Conservation (phyloP, 2,329 filamentous ascomycete genomes). For the Aspergillus sp. region DNA sequence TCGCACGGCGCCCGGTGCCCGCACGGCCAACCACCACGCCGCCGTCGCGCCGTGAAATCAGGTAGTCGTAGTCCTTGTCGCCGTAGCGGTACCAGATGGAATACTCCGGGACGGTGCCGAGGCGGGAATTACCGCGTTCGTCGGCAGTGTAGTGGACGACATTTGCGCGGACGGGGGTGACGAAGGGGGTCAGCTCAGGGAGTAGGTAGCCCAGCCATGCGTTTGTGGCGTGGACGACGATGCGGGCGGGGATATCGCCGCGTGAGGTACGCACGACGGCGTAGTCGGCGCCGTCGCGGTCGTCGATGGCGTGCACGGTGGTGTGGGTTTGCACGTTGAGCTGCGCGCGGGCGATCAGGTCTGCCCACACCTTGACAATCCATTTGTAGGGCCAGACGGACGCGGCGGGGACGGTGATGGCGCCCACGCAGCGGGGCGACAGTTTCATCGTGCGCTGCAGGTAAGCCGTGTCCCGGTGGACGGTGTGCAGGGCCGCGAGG, state of each 20-base stretch:
- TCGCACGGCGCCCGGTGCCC: neutral
- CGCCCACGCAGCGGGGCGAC: neutral
- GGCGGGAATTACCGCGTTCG: neutral
- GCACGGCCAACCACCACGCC: neutral
- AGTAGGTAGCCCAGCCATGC: no score
- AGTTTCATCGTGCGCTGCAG: neutral
- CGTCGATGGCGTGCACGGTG: no score
- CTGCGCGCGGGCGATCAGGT: no score
- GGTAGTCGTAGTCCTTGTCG: neutral
- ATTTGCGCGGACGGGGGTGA: no score
- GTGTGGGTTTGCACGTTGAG: no score
- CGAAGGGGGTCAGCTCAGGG: no score
- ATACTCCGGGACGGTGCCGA: neutral
- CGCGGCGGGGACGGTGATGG: neutral
- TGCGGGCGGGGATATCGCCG: no score
- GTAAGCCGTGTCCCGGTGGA: neutral
- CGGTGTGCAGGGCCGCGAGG: neutral
- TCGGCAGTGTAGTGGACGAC: neutral
- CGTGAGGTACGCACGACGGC: no score
- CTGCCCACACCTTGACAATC: no score
- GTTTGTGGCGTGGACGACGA: no score
- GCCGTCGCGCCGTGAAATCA: neutral
- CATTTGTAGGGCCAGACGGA: no score
- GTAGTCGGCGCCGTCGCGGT: no score
- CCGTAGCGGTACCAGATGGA: neutral